Conservation (phyloP, 139 green algal genomes). For the Asterochloris erici region DNA sequence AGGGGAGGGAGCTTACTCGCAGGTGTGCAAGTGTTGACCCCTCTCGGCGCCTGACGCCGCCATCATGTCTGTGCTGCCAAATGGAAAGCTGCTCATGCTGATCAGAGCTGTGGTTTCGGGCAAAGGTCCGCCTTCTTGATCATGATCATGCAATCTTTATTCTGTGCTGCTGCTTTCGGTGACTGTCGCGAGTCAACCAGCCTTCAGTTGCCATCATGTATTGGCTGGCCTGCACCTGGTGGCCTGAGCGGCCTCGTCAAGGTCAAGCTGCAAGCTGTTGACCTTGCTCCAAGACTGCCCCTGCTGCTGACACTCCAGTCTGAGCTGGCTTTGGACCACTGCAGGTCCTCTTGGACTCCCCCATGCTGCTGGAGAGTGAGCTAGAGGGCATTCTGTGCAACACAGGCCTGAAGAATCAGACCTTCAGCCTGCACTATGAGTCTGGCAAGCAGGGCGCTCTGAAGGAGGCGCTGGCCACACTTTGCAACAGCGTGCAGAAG, state of each 20-base stretch:
- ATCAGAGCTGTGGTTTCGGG: too few relatives aligned
- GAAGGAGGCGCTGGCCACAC: slow-evolving; percentile 51
- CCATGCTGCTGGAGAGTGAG: slow-evolving; percentile 91
- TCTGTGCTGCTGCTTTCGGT: too few relatives aligned
- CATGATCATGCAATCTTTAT: too few relatives aligned
- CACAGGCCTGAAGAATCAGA: slow-evolving; percentile 51
- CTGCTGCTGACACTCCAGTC: neutral
- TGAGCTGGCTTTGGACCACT: neutral
- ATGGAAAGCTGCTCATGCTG: too few relatives aligned
- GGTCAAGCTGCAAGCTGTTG: too few relatives aligned
- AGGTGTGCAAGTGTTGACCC: slow-evolving; percentile 37
- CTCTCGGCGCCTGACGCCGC: neutral
- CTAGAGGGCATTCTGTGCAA: slow-evolving; percentile 64
- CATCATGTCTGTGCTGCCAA: neutral
- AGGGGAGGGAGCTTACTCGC: slow-evolving; percentile 59
- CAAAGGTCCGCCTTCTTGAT: too few relatives aligned
- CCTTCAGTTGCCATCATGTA: too few relatives aligned
- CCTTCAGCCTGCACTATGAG: slow-evolving; percentile 60
- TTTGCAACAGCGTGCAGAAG: slow-evolving; percentile 76
- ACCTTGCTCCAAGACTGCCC: too few relatives aligned
- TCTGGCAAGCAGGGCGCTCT: slow-evolving; percentile 52
- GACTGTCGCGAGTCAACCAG: too few relatives aligned
- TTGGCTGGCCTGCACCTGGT: too few relatives aligned
- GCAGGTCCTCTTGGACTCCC: slow-evolving; percentile 76
- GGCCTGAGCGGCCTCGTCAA: too few relatives aligned